phyloP scores from a whole-genome alignment of 345 rosid species.

The Pugionium dolabratum region DNA sequence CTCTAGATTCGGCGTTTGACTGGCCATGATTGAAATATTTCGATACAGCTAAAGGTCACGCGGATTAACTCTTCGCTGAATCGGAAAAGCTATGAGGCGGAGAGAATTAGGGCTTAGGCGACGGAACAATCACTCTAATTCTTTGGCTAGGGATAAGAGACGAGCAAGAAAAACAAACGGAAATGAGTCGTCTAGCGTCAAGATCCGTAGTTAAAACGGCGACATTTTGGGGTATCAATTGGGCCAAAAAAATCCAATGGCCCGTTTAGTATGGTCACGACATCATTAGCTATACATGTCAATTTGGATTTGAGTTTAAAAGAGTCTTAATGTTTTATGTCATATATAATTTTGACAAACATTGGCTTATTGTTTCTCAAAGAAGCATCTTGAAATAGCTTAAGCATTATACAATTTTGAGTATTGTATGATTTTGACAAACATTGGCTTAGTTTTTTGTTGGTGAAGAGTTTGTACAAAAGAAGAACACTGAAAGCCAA shows the following conservation, averaged over 20 bases:
- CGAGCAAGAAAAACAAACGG: constrained; percentile 12
- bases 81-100: constrained; percentile 5
- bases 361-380: neutral
- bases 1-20: constrained; percentile 71
- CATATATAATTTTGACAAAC: too few species aligned
- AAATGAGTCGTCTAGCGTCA: constrained; percentile 1
- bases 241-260: constrained; percentile 8
- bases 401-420: neutral
- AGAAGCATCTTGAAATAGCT: neutral
- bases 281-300: too few species aligned
- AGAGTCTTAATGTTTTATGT: too few species aligned
- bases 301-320: too few species aligned
- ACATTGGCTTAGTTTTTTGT: constrained; percentile 18
- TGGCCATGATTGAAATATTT: constrained; percentile 48
- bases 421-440: neutral
- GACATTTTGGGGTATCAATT: constrained; percentile 1
- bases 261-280: neutral
- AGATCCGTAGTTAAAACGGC: neutral
- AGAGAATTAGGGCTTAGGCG: constrained; percentile 12
- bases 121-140: constrained; percentile 19
- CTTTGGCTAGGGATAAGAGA: constrained; percentile 24
- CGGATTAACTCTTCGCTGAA: neutral
- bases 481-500: constrained; percentile 30
- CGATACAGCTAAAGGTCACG: neutral
- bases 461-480: constrained; percentile 17